Evolutionary conservation across 768 basidiomycete genomes (phyloP), one percentile per base, ranked within the genome.

Genomic region (Mrakia blollopis): DNA sequence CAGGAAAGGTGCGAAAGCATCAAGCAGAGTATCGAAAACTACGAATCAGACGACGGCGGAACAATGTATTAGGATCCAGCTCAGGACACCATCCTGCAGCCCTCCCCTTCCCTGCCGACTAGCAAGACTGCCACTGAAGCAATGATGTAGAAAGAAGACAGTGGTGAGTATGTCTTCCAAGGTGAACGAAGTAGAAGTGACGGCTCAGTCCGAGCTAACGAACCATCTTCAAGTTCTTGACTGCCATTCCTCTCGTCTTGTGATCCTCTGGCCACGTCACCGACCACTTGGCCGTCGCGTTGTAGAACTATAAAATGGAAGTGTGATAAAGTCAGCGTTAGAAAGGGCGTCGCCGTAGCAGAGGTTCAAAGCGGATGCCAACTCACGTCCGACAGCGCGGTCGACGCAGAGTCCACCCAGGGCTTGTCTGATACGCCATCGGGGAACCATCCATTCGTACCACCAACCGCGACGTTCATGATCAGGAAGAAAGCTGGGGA

Each of bases 401-500:
- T 81, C 25, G 76, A 69, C 4, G 83, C 82, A 57, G 81, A 76
- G 77, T 83, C 83, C 23, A 83, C 78, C 83, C 83, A 84, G n/a
- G 83, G 83, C 77, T 83, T 84, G 39, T 80, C 81, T 25, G 92
- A 92, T 62, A 91, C 88, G 11, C 86, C 88, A 82, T 97, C 94
- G 8, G 92, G 91, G 88, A 94, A 95, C 92, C 92, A 95, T 44
- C 89, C 93, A 79, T 88, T 92, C 52, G 91, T 92, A 2, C 90
- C 89, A 13, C 93, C 93, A 13, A 88, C 92, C 2, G 89, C 92
- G 54, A 94, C 87, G 82, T 91, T 88, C 81, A 95, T 84, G 80
- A 92, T 89, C 32, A 94, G 84, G 84, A 92, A 94, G 84, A 95
- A 94, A 25, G 89, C 82, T 82, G 72, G 18, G 13, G 39, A 41